A percentile compares a stretch with the other conserved stretches of the same genome.
phyloP scores from a whole-genome alignment of 371 early-diverging fungal genomes.

The Mortierella sp. region DNA sequence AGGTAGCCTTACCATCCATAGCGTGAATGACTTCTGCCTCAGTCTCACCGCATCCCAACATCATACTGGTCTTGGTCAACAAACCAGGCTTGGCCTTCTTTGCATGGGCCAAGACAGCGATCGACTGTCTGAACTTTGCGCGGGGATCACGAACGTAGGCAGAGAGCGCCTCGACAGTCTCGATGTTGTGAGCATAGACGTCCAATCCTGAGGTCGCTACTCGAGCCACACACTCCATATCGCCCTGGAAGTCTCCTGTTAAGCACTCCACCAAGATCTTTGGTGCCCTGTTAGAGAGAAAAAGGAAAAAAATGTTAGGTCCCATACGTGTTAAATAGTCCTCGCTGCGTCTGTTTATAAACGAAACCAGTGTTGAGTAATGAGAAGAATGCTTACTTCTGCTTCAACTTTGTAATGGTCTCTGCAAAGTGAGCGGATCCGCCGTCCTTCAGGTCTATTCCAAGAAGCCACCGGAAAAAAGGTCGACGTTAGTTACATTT shows the following conservation, averaged over 20 bases:
- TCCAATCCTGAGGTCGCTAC: slow-evolving; percentile 94
- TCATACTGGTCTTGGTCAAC: slow-evolving; percentile 97
- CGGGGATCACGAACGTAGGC: slow-evolving; percentile 95
- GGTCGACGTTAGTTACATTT: not conserved
- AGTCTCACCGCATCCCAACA: slow-evolving; percentile 97
- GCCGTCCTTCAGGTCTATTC: slow-evolving; percentile 88
- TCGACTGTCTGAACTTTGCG: slow-evolving; percentile 93
- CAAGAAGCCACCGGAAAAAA: not conserved
- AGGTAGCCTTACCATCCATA: slow-evolving; percentile 70
- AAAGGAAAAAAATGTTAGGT: not conserved
- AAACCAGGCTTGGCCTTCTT: slow-evolving; percentile 83
- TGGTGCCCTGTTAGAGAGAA: slow-evolving; percentile 73
- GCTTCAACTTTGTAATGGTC: slow-evolving; percentile 89
- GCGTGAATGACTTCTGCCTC: slow-evolving; percentile 94
- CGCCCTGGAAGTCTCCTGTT: slow-evolving; percentile 95
- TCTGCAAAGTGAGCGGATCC: slow-evolving; percentile 96
- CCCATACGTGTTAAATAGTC: not conserved
- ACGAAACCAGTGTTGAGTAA: not conserved
- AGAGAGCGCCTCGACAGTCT: slow-evolving; percentile 95
- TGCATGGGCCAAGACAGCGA: slow-evolving; percentile 90
- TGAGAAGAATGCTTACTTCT: slow-evolving; percentile 70
- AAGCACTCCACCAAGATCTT: slow-evolving; percentile 96
- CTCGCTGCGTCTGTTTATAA: not conserved
- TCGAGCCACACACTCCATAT: slow-evolving; percentile 79
- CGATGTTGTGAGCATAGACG: slow-evolving; percentile 99